Percentiles rank a stretch among this genome's conserved stretches.
Conservation (phyloP, 108 stramenopile species). For the Cyclotella cryptica region DNA sequence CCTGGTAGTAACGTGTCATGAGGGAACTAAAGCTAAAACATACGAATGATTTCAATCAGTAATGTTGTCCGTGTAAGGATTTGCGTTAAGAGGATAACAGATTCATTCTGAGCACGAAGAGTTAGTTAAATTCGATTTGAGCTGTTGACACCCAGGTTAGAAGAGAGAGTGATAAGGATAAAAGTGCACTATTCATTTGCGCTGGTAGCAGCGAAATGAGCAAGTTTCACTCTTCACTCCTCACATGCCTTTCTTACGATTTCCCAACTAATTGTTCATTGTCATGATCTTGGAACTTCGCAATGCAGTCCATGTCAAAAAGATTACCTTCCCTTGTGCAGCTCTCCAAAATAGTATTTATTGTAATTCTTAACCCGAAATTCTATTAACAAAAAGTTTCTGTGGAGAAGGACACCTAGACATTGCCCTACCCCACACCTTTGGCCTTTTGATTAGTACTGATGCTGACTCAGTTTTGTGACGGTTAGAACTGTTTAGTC, state of each 20-base stretch:
- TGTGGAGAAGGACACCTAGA: conserved; percentile 34
- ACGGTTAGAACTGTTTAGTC: background rate
- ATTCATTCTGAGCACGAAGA: no score
- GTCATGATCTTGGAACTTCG: conserved; percentile 6
- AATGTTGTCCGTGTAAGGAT: no score
- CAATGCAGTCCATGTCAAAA: conserved; percentile 17
- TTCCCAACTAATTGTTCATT: conserved; percentile 9
- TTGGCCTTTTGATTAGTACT: conserved; percentile 31
- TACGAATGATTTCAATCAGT: no score
- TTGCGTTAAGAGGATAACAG: no score
- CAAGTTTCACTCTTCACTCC: conserved; percentile 35
- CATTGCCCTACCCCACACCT: conserved; percentile 39
- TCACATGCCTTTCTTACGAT: conserved; percentile 30
- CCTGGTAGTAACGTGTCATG: no score
- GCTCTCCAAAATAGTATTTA: no score
- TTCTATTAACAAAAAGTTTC: no score
- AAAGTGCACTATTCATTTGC: conserved; percentile 15
- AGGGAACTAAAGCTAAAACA: no score
- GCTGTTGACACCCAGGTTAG: no score
- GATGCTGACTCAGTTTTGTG: conserved; percentile 22
- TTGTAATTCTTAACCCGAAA: no score
- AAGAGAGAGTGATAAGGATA: no score
- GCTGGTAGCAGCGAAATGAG: conserved; percentile 29
- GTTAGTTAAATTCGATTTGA: no score
- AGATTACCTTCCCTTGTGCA: background rate